Base-by-base conservation (phyloP, 2,329 filamentous ascomycete genomes). In the Fusarium piperis region DNA sequence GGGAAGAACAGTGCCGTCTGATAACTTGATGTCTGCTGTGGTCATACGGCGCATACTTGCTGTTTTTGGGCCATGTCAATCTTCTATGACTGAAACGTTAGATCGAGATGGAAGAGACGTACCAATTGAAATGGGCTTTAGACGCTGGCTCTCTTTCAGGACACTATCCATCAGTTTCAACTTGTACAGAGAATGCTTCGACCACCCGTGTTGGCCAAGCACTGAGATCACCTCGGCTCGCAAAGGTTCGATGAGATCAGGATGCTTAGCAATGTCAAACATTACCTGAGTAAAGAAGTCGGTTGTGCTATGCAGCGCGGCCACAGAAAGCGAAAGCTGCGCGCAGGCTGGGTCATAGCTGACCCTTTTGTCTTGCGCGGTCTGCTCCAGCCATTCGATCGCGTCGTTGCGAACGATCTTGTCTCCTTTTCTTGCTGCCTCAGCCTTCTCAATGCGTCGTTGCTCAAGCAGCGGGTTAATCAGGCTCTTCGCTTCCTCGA, bases 131-230 rank as follows among this genome's bases (percentile, higher is more conserved):
- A 53, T 33, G 26, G 59, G 38, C 30, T 62, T 55, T 28, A 55
- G 5, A 7, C 59, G 33, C 15, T 62, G 59, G 15, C 48, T 44
- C 18, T 56, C 48, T 15, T 62, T 62, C 23, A 62, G 16, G 3
- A 44, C 35, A 15, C 59, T 62, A 8, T 62, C 59, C 26, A 62
- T 44, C 26, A 62, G 59, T 9, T 55, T 62, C 6, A 62, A 28
- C 15, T 56, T 46, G 10, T 62, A 62, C 10, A 62, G 12, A 2
- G 48, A 55, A 20, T 35, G 23, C 26, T 62, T 62, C 10, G 35
- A 44, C 59, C 59, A 62, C 8, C 46, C 35, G n/a, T n/a, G 3
- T n/a, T 55, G 16, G 2, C 36, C 15, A 10, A 53, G 30, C 2
- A 62, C 59, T 12, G 48, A 41, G 4, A 62, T 46, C 4, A 62